phyloP scores from a whole-genome alignment of 23 red algal species.

The Agarophyton chilense region DNA sequence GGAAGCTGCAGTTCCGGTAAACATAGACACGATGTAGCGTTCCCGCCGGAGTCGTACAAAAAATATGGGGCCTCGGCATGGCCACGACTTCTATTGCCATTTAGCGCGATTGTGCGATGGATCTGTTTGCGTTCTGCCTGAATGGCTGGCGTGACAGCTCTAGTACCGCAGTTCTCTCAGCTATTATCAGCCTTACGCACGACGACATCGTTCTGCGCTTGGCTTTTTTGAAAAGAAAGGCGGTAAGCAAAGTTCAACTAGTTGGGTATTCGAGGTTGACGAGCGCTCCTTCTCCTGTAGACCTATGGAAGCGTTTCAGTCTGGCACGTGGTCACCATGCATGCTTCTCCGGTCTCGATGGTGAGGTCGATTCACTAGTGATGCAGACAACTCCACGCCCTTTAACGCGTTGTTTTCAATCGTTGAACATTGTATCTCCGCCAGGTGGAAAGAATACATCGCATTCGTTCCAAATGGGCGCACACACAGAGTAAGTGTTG shows the following conservation, averaged over 20 bases:
- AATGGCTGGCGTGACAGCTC: constrained; percentile 22
- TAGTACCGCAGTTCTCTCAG: neutral
- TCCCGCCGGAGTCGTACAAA: neutral
- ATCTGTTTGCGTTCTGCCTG: neutral
- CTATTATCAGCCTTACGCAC: neutral
- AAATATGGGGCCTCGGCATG: neutral
- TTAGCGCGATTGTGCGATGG: neutral
- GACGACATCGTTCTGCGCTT: neutral
- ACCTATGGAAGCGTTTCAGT: neutral
- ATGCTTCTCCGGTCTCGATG: neutral
- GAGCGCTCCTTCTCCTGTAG: neutral
- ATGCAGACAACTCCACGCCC: neutral
- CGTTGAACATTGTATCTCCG: neutral
- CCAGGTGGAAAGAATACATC: constrained; percentile 18
- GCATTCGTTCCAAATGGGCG: neutral
- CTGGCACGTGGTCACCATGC: neutral
- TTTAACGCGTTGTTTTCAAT: neutral
- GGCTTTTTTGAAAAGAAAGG: neutral
- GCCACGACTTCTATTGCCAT: neutral
- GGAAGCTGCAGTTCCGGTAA: constrained; percentile 8
- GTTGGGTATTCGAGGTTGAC: neutral
- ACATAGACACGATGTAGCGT: neutral
- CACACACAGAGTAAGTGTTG: constrained; percentile 20
- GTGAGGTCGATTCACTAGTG: neutral
- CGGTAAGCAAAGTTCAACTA: neutral